Percentiles rank a stretch among this genome's conserved stretches.
Conservation (phyloP, 2,329 filamentous ascomycete genomes). For the Xylariaceae sp. region DNA sequence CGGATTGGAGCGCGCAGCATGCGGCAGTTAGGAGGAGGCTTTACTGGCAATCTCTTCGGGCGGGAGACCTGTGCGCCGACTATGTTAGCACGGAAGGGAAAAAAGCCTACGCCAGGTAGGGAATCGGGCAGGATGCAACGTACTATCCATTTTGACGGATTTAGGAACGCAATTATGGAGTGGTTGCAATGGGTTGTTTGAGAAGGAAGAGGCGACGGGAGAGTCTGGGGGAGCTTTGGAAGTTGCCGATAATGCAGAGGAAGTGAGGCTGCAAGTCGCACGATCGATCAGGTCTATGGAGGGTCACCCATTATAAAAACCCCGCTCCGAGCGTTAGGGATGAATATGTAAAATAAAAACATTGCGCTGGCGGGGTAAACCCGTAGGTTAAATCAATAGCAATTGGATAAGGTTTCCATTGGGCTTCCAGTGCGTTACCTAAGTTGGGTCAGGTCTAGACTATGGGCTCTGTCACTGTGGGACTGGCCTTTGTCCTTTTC, state of each 20-base stretch:
- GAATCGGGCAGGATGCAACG: too few species aligned
- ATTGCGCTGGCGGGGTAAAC: neutral
- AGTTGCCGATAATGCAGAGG: conserved; percentile 1
- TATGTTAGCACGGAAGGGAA: too few species aligned
- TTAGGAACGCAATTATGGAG: conserved; percentile 1
- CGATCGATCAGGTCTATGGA: neutral
- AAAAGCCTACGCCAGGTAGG: too few species aligned
- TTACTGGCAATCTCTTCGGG: conserved; percentile 19
- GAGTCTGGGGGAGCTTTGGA: conserved; percentile 1
- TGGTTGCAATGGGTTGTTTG: too few species aligned
- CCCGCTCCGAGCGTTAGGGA: too few species aligned
- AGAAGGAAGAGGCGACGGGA: neutral
- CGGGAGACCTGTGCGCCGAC: conserved; percentile 16
- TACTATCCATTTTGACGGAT: conserved; percentile 14
- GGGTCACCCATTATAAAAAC: neutral
- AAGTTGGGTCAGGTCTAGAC: too few species aligned
- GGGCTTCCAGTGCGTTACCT: too few species aligned
- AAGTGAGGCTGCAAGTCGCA: conserved; percentile 10
- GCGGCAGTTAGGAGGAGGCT: conserved; percentile 5
- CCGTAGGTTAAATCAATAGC: neutral
- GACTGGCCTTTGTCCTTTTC: too few species aligned
- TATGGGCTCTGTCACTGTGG: too few species aligned
- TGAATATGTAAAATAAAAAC: neutral
- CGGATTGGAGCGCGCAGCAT: too few species aligned
- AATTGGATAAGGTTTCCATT: too few species aligned